A percentile compares a stretch with the other conserved stretches of the same genome.
These are phyloP conservation scores for Torulaspora franciscae DNA, from an alignment of 805 yeast species.

Conservation along the genomic window DNA sequence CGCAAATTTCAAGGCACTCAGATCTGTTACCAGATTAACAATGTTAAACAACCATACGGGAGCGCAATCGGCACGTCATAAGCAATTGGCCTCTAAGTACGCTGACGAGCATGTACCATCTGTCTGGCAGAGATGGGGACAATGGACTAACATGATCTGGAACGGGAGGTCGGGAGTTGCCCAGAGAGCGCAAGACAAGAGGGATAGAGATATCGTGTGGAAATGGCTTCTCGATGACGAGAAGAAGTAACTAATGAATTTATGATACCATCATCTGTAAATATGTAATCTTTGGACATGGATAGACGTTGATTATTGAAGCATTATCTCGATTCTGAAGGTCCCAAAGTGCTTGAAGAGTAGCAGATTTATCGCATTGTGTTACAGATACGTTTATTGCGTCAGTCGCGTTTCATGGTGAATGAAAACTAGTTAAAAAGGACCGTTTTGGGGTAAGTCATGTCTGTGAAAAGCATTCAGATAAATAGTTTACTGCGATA, in stretches of 20 bases:
- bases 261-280: slow-evolving; percentile 2
- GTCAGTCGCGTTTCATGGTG: neutral
- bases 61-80: slow-evolving; percentile 23
- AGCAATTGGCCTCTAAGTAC: slow-evolving; percentile 16
- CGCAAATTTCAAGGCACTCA: slow-evolving; percentile 51
- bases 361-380: too few relatives aligned
- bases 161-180: slow-evolving; percentile 15
- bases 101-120: slow-evolving; percentile 22
- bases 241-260: slow-evolving; percentile 29
- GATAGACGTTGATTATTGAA: neutral
- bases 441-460: neutral
- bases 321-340: too few relatives aligned
- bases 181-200: slow-evolving; percentile 19
- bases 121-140: slow-evolving; percentile 22
- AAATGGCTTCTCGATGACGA: slow-evolving; percentile 50
- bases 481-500: neutral
- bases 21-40: slow-evolving; percentile 61
- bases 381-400: neutral
- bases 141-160: slow-evolving; percentile 19
- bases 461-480: neutral
- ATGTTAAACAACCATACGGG: slow-evolving; percentile 44
- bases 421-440: neutral
- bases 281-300: neutral
- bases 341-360: too few relatives aligned
- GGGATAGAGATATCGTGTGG: slow-evolving; percentile 48